Evolutionary conservation across 345 rosid genomes (phyloP).

Genomic region (Camelina neglecta): DNA sequence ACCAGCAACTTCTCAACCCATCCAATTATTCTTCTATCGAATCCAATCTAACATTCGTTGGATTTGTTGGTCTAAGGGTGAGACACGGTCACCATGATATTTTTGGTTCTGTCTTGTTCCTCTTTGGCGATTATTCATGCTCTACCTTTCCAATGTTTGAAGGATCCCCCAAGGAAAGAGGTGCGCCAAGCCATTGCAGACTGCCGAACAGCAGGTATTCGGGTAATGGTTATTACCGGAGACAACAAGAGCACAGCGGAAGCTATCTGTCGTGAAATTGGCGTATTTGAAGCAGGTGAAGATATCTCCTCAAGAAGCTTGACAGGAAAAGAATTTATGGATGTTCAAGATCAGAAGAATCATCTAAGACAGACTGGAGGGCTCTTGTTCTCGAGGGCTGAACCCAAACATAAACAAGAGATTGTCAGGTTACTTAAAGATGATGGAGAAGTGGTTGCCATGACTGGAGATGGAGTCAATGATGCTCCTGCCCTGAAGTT

Average conservation of each 20-base stretch:
- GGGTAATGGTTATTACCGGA: slow-evolving; percentile 96
- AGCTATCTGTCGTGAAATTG: slow-evolving; percentile 95
- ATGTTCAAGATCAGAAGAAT: slow-evolving; percentile 53
- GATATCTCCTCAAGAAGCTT: slow-evolving; percentile 68
- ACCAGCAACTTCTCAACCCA: slow-evolving; percentile 76
- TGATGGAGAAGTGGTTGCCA: slow-evolving; percentile 98
- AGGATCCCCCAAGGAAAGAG: slow-evolving; percentile 99
- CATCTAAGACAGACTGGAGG: slow-evolving; percentile 76
- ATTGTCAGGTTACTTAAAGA: slow-evolving; percentile 96
- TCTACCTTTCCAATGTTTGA: slow-evolving; percentile 26
- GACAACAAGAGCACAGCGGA: slow-evolving; percentile 96
- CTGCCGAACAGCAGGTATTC: slow-evolving; percentile 95
- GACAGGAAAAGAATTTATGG: slow-evolving; percentile 81
- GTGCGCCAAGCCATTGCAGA: slow-evolving; percentile 94
- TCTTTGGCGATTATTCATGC: slow-evolving; percentile 12
- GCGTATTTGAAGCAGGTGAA: slow-evolving; percentile 77
- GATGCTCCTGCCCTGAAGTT: slow-evolving; percentile 98
- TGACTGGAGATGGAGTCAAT: slow-evolving; percentile 99
- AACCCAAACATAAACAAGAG: slow-evolving; percentile 97
- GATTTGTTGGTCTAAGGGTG: slow-evolving; percentile 89
- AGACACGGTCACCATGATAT: slow-evolving; percentile 27
- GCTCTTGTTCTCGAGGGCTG: slow-evolving; percentile 92
- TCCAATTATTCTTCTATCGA: slow-evolving; percentile 78
- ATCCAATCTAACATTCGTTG: slow-evolving; percentile 74
- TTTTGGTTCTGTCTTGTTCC: slow-evolving; percentile 12